Evolutionary conservation across 1,284 basidiomycete genomes (phyloP).

Genomic region (Cryptococcus sp.): DNA sequence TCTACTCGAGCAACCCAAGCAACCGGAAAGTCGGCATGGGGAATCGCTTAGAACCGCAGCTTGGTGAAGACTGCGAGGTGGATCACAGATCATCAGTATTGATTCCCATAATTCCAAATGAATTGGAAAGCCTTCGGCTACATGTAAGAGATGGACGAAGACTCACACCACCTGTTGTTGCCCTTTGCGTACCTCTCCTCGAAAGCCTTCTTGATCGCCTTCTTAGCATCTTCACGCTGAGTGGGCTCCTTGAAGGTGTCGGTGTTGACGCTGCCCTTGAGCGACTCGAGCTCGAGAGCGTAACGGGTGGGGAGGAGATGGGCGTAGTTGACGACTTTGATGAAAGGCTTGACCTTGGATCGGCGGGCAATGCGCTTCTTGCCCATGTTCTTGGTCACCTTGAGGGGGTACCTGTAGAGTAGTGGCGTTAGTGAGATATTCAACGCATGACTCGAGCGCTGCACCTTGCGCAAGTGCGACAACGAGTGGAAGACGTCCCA

Average conservation of each 20-base stretch:
- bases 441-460: background rate
- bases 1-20: background rate
- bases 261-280: constrained; percentile 77
- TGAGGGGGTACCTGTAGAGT: constrained; percentile 73
- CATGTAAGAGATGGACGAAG: background rate
- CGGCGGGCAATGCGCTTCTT: constrained; percentile 86
- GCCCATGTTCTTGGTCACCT: constrained; percentile 95
- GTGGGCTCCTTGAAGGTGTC: constrained; percentile 96
- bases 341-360: constrained; percentile 97
- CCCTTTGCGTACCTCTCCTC: constrained; percentile 89
- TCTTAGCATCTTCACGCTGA: constrained; percentile 90
- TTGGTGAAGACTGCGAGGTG: constrained; percentile 38
- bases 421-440: background rate
- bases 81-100: background rate
- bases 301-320: constrained; percentile 98
- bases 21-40: background rate
- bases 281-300: constrained; percentile 85
- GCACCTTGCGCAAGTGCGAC: background rate
- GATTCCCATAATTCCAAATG: background rate
- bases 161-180: constrained; percentile 85
- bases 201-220: constrained; percentile 90
- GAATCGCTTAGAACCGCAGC: constrained; percentile 37
- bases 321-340: constrained; percentile 98
- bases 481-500: background rate
- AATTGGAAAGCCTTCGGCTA: background rate